Percentiles rank a stretch among this genome's conserved stretches.
These are phyloP conservation scores for Populus nigra DNA, from an alignment of 345 rosid genomes.

Conservation along the genomic window DNA sequence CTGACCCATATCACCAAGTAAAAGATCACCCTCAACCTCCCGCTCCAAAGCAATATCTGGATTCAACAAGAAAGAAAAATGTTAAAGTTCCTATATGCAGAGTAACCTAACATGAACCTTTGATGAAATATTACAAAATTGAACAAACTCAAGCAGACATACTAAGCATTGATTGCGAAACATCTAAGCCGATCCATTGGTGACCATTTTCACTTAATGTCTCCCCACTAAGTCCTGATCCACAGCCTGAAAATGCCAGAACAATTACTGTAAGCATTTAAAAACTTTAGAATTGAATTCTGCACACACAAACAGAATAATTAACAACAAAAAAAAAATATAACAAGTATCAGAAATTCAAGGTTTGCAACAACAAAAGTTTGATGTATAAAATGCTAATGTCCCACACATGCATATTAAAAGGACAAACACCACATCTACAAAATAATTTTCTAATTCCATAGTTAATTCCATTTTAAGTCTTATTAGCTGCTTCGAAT, in stretches of 20 bases:
- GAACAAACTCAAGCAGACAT: conserved; percentile 13
- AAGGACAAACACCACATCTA: no score
- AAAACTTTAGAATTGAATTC: not conserved
- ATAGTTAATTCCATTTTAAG: no score
- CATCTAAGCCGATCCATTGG: conserved; percentile 88
- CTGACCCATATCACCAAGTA: conserved; percentile 98
- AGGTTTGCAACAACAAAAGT: no score
- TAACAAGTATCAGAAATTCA: no score
- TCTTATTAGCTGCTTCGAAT: no score
- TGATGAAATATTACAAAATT: not conserved
- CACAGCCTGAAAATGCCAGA: conserved; percentile 55
- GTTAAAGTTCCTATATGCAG: not conserved
- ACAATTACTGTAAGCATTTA: not conserved
- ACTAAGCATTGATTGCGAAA: conserved; percentile 89
- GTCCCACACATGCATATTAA: no score
- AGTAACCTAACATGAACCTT: not conserved
- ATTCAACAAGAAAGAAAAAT: not conserved
- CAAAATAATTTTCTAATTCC: no score
- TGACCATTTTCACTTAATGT: conserved; percentile 77
- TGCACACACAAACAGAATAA: not conserved
- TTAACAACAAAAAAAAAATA: no score
- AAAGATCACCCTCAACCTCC: conserved; percentile 86
- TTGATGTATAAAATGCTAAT: no score
- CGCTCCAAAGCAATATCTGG: conserved; percentile 80
- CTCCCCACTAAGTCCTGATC: conserved; percentile 95